Evolutionary conservation across 108 stramenopile genomes (phyloP), one percentile per base, ranked within the genome.

Genomic region (Nannochloropsis salina): DNA sequence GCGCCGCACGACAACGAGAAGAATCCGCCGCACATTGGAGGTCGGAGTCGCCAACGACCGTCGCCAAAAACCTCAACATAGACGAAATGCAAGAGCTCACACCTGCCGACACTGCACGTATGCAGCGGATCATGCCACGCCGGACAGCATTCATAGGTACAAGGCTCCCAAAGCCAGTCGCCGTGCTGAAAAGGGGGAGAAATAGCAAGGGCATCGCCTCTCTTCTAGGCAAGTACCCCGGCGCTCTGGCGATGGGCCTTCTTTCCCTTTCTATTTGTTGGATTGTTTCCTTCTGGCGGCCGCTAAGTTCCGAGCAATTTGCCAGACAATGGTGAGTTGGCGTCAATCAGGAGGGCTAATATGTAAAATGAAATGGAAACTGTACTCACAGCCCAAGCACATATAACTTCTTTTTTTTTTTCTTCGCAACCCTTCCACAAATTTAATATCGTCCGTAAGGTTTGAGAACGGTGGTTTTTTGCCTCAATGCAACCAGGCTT

Each of bases 401-500:
- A n/a, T n/a, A n/a, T 74, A 15, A 15, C 61, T 74, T n/a, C 61
- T n/a, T 4, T n/a, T n/a, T n/a, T 74, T 1, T 74, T 74, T 2
- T n/a, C 61, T n/a, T n/a, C 61, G 20, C 61, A n/a, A 74, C 61
- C 6, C 61, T n/a, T 74, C 6, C 61, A 15, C 61, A n/a, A 3
- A 1, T 6, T 74, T 6, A n/a, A n/a, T 74, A 74, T 74, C 61
- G 61, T 74, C 61, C 61, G 61, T 74, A 1, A 74, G 61, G 61
- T 74, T 74, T 6, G 61, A 74, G 61, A 74, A 74, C n/a, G 61
- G 61, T 74, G 61, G 61, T n/a, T 74, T 74, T n/a, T n/a, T 74
- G 15, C 61, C 61, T n/a, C 61, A 74, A 2, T 74, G 61, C 61
- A 74, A 74, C n/a, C 61, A 74, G n/a, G 61, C 61, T 6, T n/a